Base-by-base conservation (phyloP, 306 rosid genomes). In the Hippophae gyantsensis region DNA sequence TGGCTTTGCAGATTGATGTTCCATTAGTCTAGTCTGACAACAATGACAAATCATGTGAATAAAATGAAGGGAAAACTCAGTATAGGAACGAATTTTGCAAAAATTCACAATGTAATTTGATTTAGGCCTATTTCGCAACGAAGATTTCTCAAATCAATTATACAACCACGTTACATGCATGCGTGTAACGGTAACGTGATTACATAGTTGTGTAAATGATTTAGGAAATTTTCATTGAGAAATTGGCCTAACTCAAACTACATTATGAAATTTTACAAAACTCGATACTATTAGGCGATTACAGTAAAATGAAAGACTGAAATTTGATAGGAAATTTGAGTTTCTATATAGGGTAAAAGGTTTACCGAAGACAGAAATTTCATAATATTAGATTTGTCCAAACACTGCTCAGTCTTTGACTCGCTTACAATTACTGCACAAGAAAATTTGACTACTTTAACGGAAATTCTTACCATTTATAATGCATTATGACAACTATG, bases 21-120 rank as follows among this genome's bases (percentile, higher is more conserved):
- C 60, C 60, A 60, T 48, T 56, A 72, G 65, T 50, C 72, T 59
- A 61, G 63, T 65, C 97, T 90, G 80, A 79, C 81, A 58, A 70
- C 65, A 72, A 64, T 60, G 49, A 74, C 65, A 64, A 26, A 54
- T 64, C 72, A 57, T 54, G 57, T 25, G 48, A 57, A 68, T 58
- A 60, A 54, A 54, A 58, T 11, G 62, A 53, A 42, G 18, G 66
- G 1, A 18, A 18, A 18, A 18, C 23, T 18, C 23, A 18, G 1
- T 18, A 18, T 18, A 18, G 23, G 23, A 18, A 18, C 23, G 1
- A 18, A 1, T 18, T 18, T 18, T 18, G 23, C 23, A 18, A 18
- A 18, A 18, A 18, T 18, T 18, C 23, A 18, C 23, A 18, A 18
- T 18, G 23, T 18, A 18, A 18, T 18, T 18, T 18, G 23, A 18